These are phyloP conservation scores for Lactarius evosmus DNA, from an alignment of 768 basidiomycete genomes.

Conservation along the genomic window DNA sequence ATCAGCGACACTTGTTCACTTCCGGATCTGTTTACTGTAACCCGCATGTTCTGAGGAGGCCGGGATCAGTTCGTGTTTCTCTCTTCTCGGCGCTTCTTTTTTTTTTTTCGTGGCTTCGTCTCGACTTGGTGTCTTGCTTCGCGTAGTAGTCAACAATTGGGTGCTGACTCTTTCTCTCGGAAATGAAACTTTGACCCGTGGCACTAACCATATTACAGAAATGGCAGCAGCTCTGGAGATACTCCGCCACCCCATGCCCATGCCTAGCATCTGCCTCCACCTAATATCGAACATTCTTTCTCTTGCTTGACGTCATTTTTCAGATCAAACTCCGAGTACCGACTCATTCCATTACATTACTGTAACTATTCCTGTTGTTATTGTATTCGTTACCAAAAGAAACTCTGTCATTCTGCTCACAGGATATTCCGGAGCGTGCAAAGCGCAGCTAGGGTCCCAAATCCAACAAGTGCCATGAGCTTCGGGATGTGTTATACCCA, in stretches of 20 bases:
- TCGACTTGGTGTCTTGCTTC: neutral
- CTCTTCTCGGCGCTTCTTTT: too few species aligned
- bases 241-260: neutral
- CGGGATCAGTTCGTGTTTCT: too few species aligned
- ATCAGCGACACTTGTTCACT: too few species aligned
- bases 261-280: slow-evolving; percentile 4
- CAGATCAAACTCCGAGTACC: slow-evolving; percentile 16
- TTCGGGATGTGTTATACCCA: neutral
- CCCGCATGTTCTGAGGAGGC: too few species aligned
- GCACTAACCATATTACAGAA: neutral
- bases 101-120: too few species aligned
- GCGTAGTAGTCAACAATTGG: neutral
- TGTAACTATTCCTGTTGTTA: neutral
- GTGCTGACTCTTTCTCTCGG: neutral
- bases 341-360: slow-evolving; percentile 1
- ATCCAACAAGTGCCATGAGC: slow-evolving; percentile 8
- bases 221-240: neutral
- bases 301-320: slow-evolving; percentile 15
- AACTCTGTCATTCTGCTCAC: neutral
- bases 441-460: neutral
- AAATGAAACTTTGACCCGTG: neutral
- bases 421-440: neutral
- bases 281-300: slow-evolving; percentile 12
- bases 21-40: too few species aligned
- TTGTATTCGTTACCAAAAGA: neutral